Base-by-base conservation (phyloP, 164 flowering plant genomes). In the Vitis cinerea region DNA sequence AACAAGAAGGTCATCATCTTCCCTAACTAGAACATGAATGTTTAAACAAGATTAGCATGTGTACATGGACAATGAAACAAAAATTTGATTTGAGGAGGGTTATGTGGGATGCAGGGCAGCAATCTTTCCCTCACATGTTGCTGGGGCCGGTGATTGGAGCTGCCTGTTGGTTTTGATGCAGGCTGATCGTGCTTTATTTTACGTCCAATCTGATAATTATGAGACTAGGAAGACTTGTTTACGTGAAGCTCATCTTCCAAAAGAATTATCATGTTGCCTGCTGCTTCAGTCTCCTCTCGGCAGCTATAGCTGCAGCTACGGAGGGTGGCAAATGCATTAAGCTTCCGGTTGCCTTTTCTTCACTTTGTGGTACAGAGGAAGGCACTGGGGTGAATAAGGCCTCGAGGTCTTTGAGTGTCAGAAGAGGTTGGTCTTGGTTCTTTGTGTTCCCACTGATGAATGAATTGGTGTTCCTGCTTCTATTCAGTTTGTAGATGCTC, bases 291-390 rank as follows among this genome's bases (percentile, higher is more conserved):
- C 99, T 84, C 77, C 83, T 88, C 72, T 94, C 94, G 30, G 98
- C 99, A 29, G 98, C 97, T 17, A 90, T 58, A 60, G 90, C 92
- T 65, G 99, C 97, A 57, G 99, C 99, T 9, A 88, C 84, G 9
- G 92, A 82, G 62, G 97, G 95, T 17, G 97, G 97, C 71, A 94
- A 74, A 75, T 90, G 87, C 71, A 75, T 82, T 64, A 92, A 83
- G 57, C 86, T 83, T 69, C 68, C 87, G 54, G 59, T 53, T 44
- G 72, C 68, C 54, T 62, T 72, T 67, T 78, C 76, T 1, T 79
- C 81, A 53, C 62, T 59, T 63, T 66, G 79, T 2, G 69, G 65
- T 48, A 29, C 68, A 17, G 67, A 62, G 4, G 82, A 54, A 47
- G 87, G 79, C 19, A 62, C 70, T 15, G 78, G 55, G 12, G 87